phyloP scores from a whole-genome alignment of 345 rosid genomes.

The Clausena lansium region DNA sequence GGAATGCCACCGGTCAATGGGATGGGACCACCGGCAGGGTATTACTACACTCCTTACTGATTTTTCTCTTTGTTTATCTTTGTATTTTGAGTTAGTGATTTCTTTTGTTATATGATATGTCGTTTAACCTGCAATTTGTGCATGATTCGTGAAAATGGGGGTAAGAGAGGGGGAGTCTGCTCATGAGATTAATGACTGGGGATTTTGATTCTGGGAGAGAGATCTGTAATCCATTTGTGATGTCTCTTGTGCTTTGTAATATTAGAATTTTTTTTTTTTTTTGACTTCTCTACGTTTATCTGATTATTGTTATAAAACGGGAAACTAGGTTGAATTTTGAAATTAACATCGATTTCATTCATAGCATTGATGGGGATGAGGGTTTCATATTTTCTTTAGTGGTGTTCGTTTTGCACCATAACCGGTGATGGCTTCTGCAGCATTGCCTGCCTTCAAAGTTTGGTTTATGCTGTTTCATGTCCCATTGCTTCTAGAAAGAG shows the following conservation, averaged over 20 bases:
- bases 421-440: background rate
- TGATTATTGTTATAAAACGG: background rate
- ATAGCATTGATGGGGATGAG: background rate
- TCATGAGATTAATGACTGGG: slow-evolving; percentile 14
- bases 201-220: slow-evolving; percentile 27
- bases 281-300: slow-evolving; percentile 11
- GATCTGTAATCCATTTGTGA: slow-evolving; percentile 24
- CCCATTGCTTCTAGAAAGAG: background rate
- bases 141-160: slow-evolving; percentile 15
- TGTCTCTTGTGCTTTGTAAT: slow-evolving; percentile 42
- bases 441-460: background rate
- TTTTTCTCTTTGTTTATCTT: slow-evolving; percentile 31
- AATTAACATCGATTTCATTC: background rate
- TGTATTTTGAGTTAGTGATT: slow-evolving; percentile 14
- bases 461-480: background rate
- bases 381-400: background rate
- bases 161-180: slow-evolving; percentile 10
- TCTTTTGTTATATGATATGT: slow-evolving; percentile 23
- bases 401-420: background rate
- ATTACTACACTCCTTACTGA: slow-evolving; percentile 45
- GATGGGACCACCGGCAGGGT: slow-evolving; percentile 48
- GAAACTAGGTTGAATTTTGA: background rate
- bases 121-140: slow-evolving; percentile 28
- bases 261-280: slow-evolving; percentile 15
- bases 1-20: slow-evolving; percentile 59